A percentile compares a stretch with the other conserved stretches of the same genome.
These are phyloP conservation scores for Boletus rex-veris DNA, from an alignment of 768 basidiomycete genomes.

Conservation along the genomic window DNA sequence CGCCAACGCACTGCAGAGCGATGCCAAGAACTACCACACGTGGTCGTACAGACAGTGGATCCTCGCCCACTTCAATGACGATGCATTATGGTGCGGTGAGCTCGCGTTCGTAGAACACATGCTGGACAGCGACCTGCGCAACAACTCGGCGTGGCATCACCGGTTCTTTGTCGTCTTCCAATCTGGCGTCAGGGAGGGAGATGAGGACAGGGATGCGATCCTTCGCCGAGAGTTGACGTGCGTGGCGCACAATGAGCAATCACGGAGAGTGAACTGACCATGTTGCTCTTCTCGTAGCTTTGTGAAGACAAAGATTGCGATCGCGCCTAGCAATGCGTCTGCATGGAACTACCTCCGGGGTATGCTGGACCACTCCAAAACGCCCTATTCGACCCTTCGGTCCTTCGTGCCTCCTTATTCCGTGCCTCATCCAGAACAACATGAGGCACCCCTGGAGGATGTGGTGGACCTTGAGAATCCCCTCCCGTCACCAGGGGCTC, in stretches of 20 bases:
- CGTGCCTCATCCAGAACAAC: conserved; percentile 28
- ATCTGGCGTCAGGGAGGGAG: conserved; percentile 57
- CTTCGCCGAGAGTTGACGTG: conserved; percentile 73
- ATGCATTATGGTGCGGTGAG: conserved; percentile 70
- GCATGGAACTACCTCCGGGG: conserved; percentile 98
- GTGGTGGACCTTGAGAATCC: conserved; percentile 75
- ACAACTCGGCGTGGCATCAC: conserved; percentile 98
- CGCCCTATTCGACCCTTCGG: conserved; percentile 52
- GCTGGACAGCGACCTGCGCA: conserved; percentile 74
- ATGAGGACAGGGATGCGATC: conserved; percentile 57
- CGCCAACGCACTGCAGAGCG: conserved; percentile 62
- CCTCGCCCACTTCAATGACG: conserved; percentile 76
- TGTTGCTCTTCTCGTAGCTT: conserved; percentile 44
- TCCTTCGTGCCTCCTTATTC: conserved; percentile 70
- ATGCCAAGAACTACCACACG: conserved; percentile 98
- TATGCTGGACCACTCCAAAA: conserved; percentile 57
- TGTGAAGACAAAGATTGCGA: conserved; percentile 76
- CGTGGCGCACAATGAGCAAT: conserved; percentile 29
- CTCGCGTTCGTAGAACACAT: conserved; percentile 71
- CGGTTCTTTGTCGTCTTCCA: conserved; percentile 85
- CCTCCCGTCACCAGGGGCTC: conserved; percentile 56
- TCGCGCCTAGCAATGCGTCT: conserved; percentile 89
- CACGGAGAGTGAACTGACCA: background rate
- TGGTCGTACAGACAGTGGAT: conserved; percentile 98
- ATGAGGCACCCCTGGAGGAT: conserved; percentile 35